phyloP scores from a whole-genome alignment of 2,329 filamentous ascomycete species.

The Penicillium sp. region DNA sequence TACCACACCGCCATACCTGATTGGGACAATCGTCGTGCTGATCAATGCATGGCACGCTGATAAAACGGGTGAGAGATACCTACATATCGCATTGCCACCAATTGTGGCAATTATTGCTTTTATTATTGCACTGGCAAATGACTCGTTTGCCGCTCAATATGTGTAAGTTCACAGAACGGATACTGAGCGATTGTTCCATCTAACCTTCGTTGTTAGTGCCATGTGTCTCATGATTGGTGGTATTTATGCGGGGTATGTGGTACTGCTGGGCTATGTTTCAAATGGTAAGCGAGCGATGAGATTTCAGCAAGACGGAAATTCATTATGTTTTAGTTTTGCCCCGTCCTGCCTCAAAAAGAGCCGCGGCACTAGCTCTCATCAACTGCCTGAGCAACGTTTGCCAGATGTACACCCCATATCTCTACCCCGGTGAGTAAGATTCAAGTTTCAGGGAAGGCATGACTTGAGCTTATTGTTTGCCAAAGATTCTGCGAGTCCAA shows the following conservation, averaged over 20 bases:
- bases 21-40: constrained; percentile 14
- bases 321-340: constrained; percentile 10
- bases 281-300: constrained; percentile 3
- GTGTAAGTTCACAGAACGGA: constrained; percentile 5
- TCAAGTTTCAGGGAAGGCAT: neutral
- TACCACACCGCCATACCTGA: constrained; percentile 17
- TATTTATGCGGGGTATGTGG: constrained; percentile 18
- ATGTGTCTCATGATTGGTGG: constrained; percentile 20
- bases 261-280: constrained; percentile 16
- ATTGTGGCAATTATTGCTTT: constrained; percentile 14
- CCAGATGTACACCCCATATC: constrained; percentile 20
- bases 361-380: constrained; percentile 17
- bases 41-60: constrained; percentile 20
- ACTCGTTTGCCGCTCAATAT: constrained; percentile 16
- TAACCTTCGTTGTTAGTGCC: constrained; percentile 6
- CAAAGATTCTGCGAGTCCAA: constrained; percentile 22
- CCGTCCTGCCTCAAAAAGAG: constrained; percentile 18
- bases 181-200: neutral
- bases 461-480: too few relatives aligned
- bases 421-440: constrained; percentile 18
- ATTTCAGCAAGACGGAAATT: neutral
- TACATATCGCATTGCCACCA: constrained; percentile 16
- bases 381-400: constrained; percentile 21
- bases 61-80: constrained; percentile 14
- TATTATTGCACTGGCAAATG: constrained; percentile 12